Conservation (phyloP, 116 monocot genomes). For the Papilionanthe hybrid region DNA sequence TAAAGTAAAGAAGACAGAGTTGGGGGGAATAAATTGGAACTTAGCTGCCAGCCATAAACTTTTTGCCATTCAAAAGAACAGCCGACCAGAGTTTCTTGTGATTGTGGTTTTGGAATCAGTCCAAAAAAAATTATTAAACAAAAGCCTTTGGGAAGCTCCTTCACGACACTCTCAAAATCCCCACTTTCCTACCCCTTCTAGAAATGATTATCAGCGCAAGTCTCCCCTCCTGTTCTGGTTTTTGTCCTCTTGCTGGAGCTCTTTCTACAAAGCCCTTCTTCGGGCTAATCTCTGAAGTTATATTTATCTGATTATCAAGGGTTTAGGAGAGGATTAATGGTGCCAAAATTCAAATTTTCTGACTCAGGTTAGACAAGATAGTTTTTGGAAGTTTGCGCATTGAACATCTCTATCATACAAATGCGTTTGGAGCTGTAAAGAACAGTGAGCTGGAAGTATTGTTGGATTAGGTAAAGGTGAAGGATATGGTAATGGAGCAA, state of each 20-base stretch:
- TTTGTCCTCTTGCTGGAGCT: background rate
- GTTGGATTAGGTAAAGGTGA: too few species aligned
- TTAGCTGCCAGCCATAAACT: slow-evolving; percentile 31
- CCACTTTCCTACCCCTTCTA: background rate
- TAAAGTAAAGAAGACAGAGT: background rate
- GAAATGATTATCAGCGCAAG: background rate
- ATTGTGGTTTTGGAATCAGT: slow-evolving; percentile 25
- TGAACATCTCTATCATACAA: background rate
- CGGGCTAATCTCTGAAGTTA: too few species aligned
- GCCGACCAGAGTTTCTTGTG: slow-evolving; percentile 37
- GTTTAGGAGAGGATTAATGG: background rate
- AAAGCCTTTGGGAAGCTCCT: slow-evolving; percentile 1
- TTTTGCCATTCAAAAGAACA: slow-evolving; percentile 1
- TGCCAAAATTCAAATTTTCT: background rate
- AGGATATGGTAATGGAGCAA: too few species aligned
- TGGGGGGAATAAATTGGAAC: background rate
- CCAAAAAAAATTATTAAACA: background rate
- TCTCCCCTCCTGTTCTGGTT: background rate
- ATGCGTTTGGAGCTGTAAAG: background rate
- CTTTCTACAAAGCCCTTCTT: background rate
- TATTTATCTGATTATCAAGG: background rate
- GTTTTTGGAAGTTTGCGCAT: background rate
- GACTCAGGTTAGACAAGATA: background rate
- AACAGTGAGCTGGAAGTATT: background rate
- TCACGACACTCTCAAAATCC: background rate